These are phyloP conservation scores for Plasmodium gallinaceum DNA, from an alignment of 169 alveolate species.

Conservation along the genomic window DNA sequence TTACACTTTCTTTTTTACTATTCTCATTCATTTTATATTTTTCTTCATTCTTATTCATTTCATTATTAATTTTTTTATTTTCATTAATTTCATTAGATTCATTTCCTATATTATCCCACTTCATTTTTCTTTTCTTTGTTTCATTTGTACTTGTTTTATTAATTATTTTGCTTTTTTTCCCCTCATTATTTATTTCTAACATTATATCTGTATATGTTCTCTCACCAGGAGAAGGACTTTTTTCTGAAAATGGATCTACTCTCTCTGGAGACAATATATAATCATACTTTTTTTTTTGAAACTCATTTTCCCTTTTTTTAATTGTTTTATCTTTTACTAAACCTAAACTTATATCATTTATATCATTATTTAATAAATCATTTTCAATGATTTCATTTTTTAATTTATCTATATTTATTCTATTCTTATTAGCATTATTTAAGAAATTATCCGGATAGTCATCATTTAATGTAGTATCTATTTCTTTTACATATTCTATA, in stretches of 20 bases:
- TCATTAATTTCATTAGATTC: neutral
- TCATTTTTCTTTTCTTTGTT: slow-evolving; percentile 49
- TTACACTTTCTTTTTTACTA: slow-evolving; percentile 12
- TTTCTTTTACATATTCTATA: slow-evolving; percentile 33
- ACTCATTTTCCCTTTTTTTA: slow-evolving; percentile 80
- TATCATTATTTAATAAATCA: slow-evolving; percentile 27
- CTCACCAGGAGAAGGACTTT: slow-evolving; percentile 81
- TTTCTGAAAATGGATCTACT: slow-evolving; percentile 88
- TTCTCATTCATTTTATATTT: neutral
- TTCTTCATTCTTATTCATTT: neutral
- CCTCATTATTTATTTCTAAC: slow-evolving; percentile 41
- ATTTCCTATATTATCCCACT: slow-evolving; percentile 25
- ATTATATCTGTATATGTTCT: slow-evolving; percentile 82
- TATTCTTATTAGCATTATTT: neutral
- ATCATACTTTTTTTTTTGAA: slow-evolving; percentile 78
- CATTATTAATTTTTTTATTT: neutral
- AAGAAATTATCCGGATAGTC: neutral
- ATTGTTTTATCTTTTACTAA: slow-evolving; percentile 79
- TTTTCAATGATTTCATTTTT: slow-evolving; percentile 30
- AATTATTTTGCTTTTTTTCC: neutral
- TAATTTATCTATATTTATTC: slow-evolving; percentile 12
- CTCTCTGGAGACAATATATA: slow-evolving; percentile 89
- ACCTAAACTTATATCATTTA: slow-evolving; percentile 27
- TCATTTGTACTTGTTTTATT: slow-evolving; percentile 66
- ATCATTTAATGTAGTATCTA: slow-evolving; percentile 23